phyloP scores from a whole-genome alignment of 1,284 basidiomycete species.

The Exobasidium rhododendri region DNA sequence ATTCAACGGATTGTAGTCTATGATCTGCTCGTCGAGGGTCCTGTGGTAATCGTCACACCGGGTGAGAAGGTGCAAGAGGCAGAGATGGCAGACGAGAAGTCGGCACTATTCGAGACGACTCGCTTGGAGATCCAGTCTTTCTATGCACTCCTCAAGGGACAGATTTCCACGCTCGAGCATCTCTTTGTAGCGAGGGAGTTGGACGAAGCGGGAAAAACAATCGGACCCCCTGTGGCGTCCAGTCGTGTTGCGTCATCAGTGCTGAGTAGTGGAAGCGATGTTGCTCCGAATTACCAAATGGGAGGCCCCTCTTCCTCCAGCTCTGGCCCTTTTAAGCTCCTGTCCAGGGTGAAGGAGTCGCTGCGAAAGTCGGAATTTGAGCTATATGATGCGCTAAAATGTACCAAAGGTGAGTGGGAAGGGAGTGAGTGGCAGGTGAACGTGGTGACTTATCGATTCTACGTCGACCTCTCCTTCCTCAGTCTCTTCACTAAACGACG shows the following conservation, averaged over 20 bases:
- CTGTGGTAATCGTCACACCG: slow-evolving; percentile 13
- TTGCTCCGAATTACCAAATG: neutral
- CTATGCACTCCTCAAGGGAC: slow-evolving; percentile 36
- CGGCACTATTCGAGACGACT: slow-evolving; percentile 25
- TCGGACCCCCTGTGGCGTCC: slow-evolving; percentile 16
- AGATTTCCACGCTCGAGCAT: slow-evolving; percentile 31
- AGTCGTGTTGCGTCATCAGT: neutral
- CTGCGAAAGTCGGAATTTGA: slow-evolving; percentile 40
- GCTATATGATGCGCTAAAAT: slow-evolving; percentile 39
- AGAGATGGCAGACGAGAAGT: slow-evolving; percentile 20
- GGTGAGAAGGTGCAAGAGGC: neutral
- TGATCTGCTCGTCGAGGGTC: slow-evolving; percentile 38
- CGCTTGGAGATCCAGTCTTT: slow-evolving; percentile 44
- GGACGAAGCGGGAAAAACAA: slow-evolving; percentile 38
- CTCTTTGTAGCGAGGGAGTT: slow-evolving; percentile 42
- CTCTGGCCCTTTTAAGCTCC: slow-evolving; percentile 27
- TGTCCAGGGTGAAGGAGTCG: slow-evolving; percentile 25
- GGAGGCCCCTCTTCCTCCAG: neutral
- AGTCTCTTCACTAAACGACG: slow-evolving; percentile 35
- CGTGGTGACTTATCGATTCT: neutral
- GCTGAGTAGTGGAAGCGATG: neutral
- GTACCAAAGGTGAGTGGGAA: slow-evolving; percentile 13
- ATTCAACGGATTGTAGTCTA: slow-evolving; percentile 32
- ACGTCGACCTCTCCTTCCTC: neutral
- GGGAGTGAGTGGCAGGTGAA: neutral